A percentile compares a stretch with the other conserved stretches of the same genome.
Evolutionary conservation across 306 rosid genomes (phyloP).

Genomic region (Cajanus cajan): DNA sequence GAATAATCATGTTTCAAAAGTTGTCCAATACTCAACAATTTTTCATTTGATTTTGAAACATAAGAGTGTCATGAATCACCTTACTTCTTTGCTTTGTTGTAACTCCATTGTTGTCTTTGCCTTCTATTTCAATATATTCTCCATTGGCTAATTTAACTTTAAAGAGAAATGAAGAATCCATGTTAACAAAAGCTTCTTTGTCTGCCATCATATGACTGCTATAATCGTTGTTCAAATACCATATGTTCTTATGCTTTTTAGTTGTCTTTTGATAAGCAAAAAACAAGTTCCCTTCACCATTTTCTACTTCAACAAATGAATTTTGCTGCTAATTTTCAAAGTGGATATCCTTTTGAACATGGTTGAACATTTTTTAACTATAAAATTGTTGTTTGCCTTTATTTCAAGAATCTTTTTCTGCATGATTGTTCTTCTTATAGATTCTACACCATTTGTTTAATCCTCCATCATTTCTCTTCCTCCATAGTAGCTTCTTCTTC

Average conservation of each 20-base stretch:
- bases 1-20: neutral
- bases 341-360: neutral
- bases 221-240: too few relatives aligned
- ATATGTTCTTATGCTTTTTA: too few relatives aligned
- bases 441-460: neutral
- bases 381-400: neutral
- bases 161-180: neutral
- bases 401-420: neutral
- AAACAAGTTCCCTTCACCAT: neutral
- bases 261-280: neutral
- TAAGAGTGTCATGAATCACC: neutral
- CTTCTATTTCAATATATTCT: neutral
- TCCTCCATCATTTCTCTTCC: neutral
- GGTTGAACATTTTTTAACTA: neutral
- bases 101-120: neutral
- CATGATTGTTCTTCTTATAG: neutral
- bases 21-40: neutral
- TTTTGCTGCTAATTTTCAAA: neutral
- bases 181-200: neutral
- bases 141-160: neutral
- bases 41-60: neutral
- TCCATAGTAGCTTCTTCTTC: neutral
- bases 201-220: neutral
- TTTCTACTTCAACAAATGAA: neutral
- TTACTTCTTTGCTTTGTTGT: neutral